phyloP scores from a whole-genome alignment of 1,284 basidiomycete genomes.

The Ustilago sp. region DNA sequence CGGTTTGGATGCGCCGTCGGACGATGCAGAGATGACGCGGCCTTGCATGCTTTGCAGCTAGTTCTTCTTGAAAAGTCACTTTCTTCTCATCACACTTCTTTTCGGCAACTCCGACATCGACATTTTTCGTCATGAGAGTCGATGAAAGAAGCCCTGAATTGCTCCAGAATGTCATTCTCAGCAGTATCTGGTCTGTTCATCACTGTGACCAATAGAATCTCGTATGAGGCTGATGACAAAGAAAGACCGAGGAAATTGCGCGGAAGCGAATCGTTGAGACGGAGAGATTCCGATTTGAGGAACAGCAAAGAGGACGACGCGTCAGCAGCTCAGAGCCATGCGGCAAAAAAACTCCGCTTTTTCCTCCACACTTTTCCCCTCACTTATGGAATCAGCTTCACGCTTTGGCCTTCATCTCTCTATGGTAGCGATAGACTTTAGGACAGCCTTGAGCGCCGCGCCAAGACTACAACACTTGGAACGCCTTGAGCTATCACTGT shows the following conservation, averaged over 20 bases:
- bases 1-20: neutral
- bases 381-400: neutral
- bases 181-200: too few species aligned
- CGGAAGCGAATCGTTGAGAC: neutral
- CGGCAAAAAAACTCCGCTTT: conserved; percentile 1
- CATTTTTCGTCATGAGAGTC: neutral
- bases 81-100: neutral
- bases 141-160: neutral
- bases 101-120: neutral
- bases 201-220: too few species aligned
- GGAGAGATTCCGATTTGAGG: neutral
- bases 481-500: too few species aligned
- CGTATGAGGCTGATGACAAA: neutral
- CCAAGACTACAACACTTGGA: too few species aligned
- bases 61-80: conserved; percentile 1
- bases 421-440: neutral
- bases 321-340: neutral
- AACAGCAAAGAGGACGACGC: neutral
- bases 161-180: conserved; percentile 1
- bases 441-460: neutral
- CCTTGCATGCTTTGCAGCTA: neutral
- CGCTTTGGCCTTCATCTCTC: neutral
- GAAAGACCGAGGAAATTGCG: neutral
- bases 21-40: conserved; percentile 6
- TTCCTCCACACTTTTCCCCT: conserved; percentile 1